Conservation (phyloP, 2,329 filamentous ascomycete genomes). For the Diaporthe australafricana region DNA sequence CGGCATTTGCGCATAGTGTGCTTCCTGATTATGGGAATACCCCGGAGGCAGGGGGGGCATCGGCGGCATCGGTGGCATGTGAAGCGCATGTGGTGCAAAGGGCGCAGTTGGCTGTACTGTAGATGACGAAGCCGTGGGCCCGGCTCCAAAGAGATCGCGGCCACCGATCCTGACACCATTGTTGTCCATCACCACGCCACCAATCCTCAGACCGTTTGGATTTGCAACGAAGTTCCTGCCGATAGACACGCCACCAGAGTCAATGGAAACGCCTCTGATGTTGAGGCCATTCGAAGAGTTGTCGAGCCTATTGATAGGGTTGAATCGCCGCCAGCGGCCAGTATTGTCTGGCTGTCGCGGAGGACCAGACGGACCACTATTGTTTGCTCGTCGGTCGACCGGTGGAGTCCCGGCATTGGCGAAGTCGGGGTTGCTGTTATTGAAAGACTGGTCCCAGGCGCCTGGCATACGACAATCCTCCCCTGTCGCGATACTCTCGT, state of each 20-base stretch:
- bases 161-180: conserved; percentile 49
- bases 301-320: conserved; percentile 34
- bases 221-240: conserved; percentile 58
- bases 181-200: conserved; percentile 55
- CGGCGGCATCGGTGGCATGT: conserved; percentile 18
- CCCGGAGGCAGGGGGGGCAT: conserved; percentile 20
- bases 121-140: not conserved
- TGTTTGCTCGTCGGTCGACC: conserved; percentile 27
- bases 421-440: conserved; percentile 38
- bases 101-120: not conserved
- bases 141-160: conserved; percentile 27
- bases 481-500: conserved; percentile 35
- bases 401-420: not conserved
- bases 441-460: conserved; percentile 47
- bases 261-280: conserved; percentile 55
- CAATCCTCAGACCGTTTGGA: conserved; percentile 58
- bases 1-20: conserved; percentile 23
- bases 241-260: conserved; percentile 56
- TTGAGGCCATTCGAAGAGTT: conserved; percentile 43
- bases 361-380: conserved; percentile 17
- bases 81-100: not conserved
- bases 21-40: not conserved
- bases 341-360: conserved; percentile 31
- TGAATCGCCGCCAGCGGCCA: conserved; percentile 37
- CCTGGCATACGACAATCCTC: conserved; percentile 45